These are phyloP conservation scores for Tricholoma sp. DNA, from an alignment of 768 basidiomycete genomes.

Conservation along the genomic window DNA sequence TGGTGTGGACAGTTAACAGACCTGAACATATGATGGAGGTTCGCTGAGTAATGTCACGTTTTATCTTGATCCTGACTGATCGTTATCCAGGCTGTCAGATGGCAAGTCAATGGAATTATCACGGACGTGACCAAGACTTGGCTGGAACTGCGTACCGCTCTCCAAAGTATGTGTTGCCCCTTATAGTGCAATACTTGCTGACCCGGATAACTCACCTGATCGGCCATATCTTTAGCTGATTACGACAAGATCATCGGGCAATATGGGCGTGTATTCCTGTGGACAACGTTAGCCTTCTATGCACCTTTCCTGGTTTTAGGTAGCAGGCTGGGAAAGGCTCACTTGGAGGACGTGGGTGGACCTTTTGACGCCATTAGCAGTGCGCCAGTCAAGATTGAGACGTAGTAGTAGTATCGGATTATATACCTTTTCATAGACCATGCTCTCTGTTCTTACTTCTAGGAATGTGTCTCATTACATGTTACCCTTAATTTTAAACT, in stretches of 20 bases:
- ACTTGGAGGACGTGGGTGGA: constrained; percentile 49
- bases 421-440: background rate
- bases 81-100: constrained; percentile 58
- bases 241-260: constrained; percentile 60
- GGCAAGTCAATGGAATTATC: constrained; percentile 74
- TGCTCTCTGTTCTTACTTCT: too few relatives aligned
- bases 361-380: constrained; percentile 37
- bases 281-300: constrained; percentile 64
- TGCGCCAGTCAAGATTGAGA: constrained; percentile 6
- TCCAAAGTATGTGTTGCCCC: constrained; percentile 43
- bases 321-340: constrained; percentile 22
- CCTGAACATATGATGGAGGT: constrained; percentile 89
- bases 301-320: constrained; percentile 36
- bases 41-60: constrained; percentile 2
- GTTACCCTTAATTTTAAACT: background rate
- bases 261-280: constrained; percentile 66
- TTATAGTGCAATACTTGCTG: background rate
- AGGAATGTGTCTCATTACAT: too few relatives aligned
- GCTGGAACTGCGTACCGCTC: constrained; percentile 54
- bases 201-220: background rate
- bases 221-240: constrained; percentile 37
- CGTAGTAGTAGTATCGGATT: background rate
- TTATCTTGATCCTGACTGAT: background rate
- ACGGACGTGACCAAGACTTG: constrained; percentile 70
- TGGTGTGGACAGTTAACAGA: constrained; percentile 97